phyloP scores from a whole-genome alignment of 768 basidiomycete species.

The Lactifluus pinguis region DNA sequence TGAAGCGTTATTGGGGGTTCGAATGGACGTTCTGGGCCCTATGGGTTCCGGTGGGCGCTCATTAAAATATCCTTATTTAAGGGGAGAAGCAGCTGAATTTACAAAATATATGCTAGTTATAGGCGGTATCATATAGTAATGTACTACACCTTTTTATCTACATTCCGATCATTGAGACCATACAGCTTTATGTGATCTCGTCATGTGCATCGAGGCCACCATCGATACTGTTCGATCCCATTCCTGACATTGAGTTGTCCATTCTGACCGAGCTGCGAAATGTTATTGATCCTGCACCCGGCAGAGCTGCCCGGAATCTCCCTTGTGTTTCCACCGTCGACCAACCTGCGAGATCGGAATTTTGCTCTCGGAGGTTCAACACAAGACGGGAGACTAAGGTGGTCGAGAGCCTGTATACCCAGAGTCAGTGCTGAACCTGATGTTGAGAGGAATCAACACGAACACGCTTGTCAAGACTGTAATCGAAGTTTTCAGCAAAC shows the following conservation, averaged over 20 bases:
- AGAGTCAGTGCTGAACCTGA: not conserved
- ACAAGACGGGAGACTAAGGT: conserved; percentile 12
- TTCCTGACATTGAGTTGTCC: not conserved
- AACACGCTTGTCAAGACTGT: conserved; percentile 6
- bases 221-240: not conserved
- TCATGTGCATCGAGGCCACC: not conserved
- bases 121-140: not conserved
- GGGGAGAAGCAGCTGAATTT: too few species aligned
- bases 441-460: not conserved
- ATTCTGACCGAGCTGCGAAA: not conserved
- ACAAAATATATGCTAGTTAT: too few species aligned
- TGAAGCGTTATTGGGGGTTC: too few species aligned
- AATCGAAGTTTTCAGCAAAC: not conserved
- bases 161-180: not conserved
- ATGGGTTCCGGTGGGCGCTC: too few species aligned
- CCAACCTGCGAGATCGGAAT: not conserved
- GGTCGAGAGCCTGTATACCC: not conserved
- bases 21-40: too few species aligned
- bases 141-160: not conserved
- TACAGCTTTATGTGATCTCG: not conserved
- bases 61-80: too few species aligned
- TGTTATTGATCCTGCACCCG: not conserved
- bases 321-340: not conserved
- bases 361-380: conserved; percentile 10
- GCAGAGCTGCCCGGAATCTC: not conserved